phyloP scores from a whole-genome alignment of 2,329 filamentous ascomycete species.

The Aspergillus ochraceus region DNA sequence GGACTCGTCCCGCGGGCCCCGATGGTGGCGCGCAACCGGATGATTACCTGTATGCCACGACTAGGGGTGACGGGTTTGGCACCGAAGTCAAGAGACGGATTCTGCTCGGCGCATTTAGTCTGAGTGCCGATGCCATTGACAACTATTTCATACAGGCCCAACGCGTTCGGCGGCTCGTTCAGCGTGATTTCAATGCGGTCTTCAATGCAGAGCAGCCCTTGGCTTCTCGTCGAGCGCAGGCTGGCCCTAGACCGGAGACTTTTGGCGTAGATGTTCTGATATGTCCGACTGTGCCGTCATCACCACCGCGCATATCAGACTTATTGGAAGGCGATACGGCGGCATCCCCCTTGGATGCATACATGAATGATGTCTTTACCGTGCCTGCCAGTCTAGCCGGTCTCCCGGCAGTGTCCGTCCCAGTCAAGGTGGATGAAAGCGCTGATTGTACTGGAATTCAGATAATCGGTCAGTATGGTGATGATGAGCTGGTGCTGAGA shows the following conservation, averaged over 20 bases:
- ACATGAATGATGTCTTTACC: constrained; percentile 93
- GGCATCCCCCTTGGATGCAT: constrained; percentile 65
- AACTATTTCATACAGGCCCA: constrained; percentile 98
- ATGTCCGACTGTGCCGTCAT: constrained; percentile 80
- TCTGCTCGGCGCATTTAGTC: constrained; percentile 81
- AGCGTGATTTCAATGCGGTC: constrained; percentile 79
- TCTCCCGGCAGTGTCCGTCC: constrained; percentile 82
- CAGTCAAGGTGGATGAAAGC: constrained; percentile 50
- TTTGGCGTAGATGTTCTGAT: constrained; percentile 75
- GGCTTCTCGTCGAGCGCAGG: constrained; percentile 7
- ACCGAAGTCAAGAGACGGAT: constrained; percentile 84
- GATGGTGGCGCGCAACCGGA: constrained; percentile 54
- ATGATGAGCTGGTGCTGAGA: constrained; percentile 44
- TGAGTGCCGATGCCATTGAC: constrained; percentile 87
- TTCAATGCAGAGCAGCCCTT: constrained; percentile 73
- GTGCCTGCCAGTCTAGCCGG: constrained; percentile 93
- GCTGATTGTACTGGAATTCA: constrained; percentile 43
- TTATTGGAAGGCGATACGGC: constrained; percentile 40
- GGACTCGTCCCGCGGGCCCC: constrained; percentile 53
- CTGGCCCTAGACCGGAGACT: constrained; percentile 6
- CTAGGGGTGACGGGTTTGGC: constrained; percentile 74
- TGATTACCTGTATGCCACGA: constrained; percentile 69
- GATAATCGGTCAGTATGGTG: constrained; percentile 49
- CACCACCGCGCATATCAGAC: constrained; percentile 65
- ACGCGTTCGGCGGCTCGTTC: constrained; percentile 77